Evolutionary conservation across 345 rosid species (phyloP).

Genomic region (Kandelia obovata): DNA sequence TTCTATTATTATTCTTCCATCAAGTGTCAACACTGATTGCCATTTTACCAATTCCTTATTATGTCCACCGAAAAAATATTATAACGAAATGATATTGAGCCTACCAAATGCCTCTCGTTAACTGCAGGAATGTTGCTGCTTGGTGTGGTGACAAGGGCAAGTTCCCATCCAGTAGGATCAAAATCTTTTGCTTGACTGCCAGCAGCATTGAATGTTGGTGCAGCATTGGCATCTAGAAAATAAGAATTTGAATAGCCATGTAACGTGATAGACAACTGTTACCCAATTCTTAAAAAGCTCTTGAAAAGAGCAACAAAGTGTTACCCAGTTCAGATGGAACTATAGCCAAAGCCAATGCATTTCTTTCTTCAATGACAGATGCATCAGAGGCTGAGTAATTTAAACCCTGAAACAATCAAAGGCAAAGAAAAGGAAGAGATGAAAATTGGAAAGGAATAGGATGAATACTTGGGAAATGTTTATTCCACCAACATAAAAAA

Average conservation of each 20-base stretch:
- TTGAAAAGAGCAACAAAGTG: not conserved
- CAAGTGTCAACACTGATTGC: too few relatives aligned
- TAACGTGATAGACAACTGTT: not conserved
- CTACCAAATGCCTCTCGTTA: conserved; percentile 86
- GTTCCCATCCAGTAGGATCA: conserved; percentile 94
- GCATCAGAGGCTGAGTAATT: conserved; percentile 46
- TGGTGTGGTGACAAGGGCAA: conserved; percentile 77
- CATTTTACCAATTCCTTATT: too few relatives aligned
- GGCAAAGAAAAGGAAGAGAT: conserved; percentile 5
- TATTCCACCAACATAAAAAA: conserved; percentile 7
- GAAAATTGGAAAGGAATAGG: not conserved
- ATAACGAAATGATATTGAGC: not conserved
- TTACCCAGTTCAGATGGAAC: conserved; percentile 65
- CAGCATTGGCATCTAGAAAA: conserved; percentile 48
- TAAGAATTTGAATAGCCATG: conserved; percentile 1
- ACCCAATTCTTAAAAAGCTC: not conserved
- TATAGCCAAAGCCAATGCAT: conserved; percentile 92
- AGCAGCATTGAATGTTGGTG: conserved; percentile 43
- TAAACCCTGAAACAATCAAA: conserved; percentile 55
- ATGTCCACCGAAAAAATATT: too few relatives aligned
- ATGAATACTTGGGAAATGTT: not conserved
- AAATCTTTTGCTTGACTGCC: conserved; percentile 55
- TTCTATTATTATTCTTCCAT: too few relatives aligned
- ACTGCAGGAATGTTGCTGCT: conserved; percentile 64
- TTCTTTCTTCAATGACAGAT: conserved; percentile 72